Percentiles rank a stretch among this genome's conserved stretches.
Conservation (phyloP, 2,329 filamentous ascomycete species). For the Stachybotrys chlorohalonatus region DNA sequence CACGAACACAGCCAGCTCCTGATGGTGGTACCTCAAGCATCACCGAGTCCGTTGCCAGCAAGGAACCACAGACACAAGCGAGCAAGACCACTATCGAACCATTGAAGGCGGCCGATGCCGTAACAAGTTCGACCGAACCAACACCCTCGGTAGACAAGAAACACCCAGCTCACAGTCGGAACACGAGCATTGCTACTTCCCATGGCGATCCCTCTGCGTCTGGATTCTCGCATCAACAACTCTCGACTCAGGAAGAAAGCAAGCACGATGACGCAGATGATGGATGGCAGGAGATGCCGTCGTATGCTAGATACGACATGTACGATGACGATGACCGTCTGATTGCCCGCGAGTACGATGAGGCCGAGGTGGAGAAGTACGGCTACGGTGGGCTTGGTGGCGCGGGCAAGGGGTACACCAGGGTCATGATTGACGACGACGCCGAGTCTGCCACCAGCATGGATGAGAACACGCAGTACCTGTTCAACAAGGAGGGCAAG, state of each 20-base stretch:
- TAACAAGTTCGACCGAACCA: not conserved
- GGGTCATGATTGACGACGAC: slow-evolving; percentile 92
- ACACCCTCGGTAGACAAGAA: not conserved
- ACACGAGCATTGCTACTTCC: slow-evolving; percentile 25
- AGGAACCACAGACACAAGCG: not conserved
- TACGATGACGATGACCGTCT: slow-evolving; percentile 91
- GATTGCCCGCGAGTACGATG: slow-evolving; percentile 71
- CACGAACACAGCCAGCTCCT: not conserved
- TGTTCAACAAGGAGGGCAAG: slow-evolving; percentile 65
- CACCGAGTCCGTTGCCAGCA: not conserved
- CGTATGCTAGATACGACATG: slow-evolving; percentile 85
- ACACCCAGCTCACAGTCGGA: slow-evolving; percentile 20
- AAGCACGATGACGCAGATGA: slow-evolving; percentile 48
- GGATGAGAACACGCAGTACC: slow-evolving; percentile 93
- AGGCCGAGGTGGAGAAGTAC: slow-evolving; percentile 57
- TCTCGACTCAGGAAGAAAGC: slow-evolving; percentile 49
- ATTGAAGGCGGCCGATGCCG: slow-evolving; percentile 1
- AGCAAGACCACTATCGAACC: not conserved
- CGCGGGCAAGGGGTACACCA: slow-evolving; percentile 89
- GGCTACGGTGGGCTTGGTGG: slow-evolving; percentile 74
- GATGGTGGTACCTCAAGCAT: not conserved
- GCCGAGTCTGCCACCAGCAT: slow-evolving; percentile 88
- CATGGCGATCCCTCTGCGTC: slow-evolving; percentile 50
- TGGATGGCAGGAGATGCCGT: slow-evolving; percentile 89
- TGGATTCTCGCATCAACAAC: slow-evolving; percentile 85